Base-by-base conservation (phyloP, 192 early-diverging fungal genomes). In the Coemansia furcata region DNA sequence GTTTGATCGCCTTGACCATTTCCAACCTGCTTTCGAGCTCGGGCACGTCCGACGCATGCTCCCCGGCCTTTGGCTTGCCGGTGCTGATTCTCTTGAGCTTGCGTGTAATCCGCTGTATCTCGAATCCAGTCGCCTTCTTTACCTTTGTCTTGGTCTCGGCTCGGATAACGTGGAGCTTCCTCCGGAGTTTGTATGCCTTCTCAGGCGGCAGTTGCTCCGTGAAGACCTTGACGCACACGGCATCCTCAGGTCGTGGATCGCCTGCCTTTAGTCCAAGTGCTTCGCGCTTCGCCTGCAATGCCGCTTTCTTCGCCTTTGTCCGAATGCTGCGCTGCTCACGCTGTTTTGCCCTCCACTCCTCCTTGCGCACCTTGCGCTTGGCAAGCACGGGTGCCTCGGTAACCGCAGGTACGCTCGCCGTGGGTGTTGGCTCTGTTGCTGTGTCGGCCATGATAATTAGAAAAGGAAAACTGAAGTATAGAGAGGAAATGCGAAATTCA, bases 81-180 rank as follows among this genome's bases (percentile, higher is more conserved):
- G 58, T 38, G 10, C 58, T 60, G 19, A 60, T 60, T n/a, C 58
- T 35, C 37, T 60, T 60, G 35, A 60, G 58, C 58, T 60, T 60
- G 58, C 58, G 58, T n/a, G 58, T 39, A 12, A 60, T 60, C 11
- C 58, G 36, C 36, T 60, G 58, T 39, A 60, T 39, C 58, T 60
- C 58, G 19, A 60, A 38, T n/a, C 58, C 58, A 23, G 58, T 60
- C 35, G 36, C 58, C 58, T 60, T 60, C 37, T 60, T 60, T 19
- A 60, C 19, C 36, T 60, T 60, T 19, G 58, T 60, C 23, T 60
- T 60, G 36, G 35, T 36, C 37, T 60, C 58, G 19, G 32, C 35
- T 19, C 58, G 58, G 37, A 60, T 32, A 10, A 60, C 19, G 58
- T 36, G 58, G 36, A 60, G 36, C 58, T 60, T 60, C 36, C 36